phyloP scores from a whole-genome alignment of 2,329 filamentous ascomycete genomes.

The Fusarium sp. region DNA sequence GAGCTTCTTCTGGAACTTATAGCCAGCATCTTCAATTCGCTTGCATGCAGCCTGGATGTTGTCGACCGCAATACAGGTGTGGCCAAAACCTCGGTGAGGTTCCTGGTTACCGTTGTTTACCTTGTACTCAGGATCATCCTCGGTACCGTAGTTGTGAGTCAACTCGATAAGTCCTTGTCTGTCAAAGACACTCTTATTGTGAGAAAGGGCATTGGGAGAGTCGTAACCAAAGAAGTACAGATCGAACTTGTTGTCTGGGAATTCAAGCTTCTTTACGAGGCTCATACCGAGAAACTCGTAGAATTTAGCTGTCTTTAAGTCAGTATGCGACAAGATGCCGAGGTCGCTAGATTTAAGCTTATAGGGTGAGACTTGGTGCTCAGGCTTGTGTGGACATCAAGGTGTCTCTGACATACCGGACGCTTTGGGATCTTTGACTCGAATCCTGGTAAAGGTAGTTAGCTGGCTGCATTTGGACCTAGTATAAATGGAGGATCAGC shows the following conservation, averaged over 20 bases:
- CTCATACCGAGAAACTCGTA: slow-evolving; percentile 94
- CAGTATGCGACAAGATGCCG: not conserved
- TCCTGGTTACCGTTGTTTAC: slow-evolving; percentile 92
- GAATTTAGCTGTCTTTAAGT: slow-evolving; percentile 75
- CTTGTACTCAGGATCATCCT: slow-evolving; percentile 82
- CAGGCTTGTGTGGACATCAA: slow-evolving; percentile 26
- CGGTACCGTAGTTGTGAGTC: slow-evolving; percentile 87
- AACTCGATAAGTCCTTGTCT: slow-evolving; percentile 92
- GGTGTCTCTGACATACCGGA: slow-evolving; percentile 64
- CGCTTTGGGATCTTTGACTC: slow-evolving; percentile 92
- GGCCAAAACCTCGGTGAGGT: slow-evolving; percentile 84
- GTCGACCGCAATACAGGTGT: slow-evolving; percentile 85
- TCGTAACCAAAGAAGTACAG: slow-evolving; percentile 96
- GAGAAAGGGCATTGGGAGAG: slow-evolving; percentile 77
- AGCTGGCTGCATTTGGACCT: slow-evolving; percentile 16
- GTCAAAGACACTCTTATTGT: slow-evolving; percentile 78
- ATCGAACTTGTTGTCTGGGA: slow-evolving; percentile 91
- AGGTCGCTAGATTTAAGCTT: not conserved
- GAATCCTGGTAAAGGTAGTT: slow-evolving; percentile 70
- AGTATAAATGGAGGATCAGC: not conserved
- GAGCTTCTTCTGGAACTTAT: slow-evolving; percentile 95
- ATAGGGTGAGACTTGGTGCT: not conserved
- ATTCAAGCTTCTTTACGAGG: slow-evolving; percentile 81
- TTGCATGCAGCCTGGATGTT: slow-evolving; percentile 90
- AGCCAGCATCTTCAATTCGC: slow-evolving; percentile 88